Evolutionary conservation across 148 eudicot genomes (phyloP).

Genomic region (Rhododendron kiyosumense): DNA sequence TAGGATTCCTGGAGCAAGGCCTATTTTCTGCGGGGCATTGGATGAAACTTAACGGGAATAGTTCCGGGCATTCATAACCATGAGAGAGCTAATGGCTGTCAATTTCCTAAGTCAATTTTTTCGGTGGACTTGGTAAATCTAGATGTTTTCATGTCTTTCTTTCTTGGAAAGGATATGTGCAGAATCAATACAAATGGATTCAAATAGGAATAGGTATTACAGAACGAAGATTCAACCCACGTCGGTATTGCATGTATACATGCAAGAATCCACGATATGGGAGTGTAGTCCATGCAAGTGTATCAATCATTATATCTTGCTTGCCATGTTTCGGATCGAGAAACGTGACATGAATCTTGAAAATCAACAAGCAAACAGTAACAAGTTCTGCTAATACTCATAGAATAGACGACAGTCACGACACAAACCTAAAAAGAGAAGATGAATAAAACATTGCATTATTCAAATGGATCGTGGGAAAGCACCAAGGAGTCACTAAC

Average conservation of each 20-base stretch:
- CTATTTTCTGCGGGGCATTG: slow-evolving; percentile 60
- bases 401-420: not conserved
- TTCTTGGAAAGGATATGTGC: not conserved
- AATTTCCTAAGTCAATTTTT: slow-evolving; percentile 6
- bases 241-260: not conserved
- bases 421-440: not conserved
- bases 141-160: not conserved
- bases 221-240: not conserved
- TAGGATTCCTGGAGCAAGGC: slow-evolving; percentile 47
- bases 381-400: not conserved
- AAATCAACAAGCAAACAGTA: not conserved
- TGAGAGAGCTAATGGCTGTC: not conserved
- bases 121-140: not conserved
- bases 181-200: not conserved
- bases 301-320: not conserved
- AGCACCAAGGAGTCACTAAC: not conserved
- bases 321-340: not conserved
- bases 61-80: slow-evolving; percentile 28
- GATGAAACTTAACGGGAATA: slow-evolving; percentile 33
- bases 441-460: not conserved
- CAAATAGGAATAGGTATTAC: not conserved
- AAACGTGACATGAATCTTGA: not conserved
- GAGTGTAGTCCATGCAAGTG: not conserved
- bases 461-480: not conserved
- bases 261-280: not conserved